These are phyloP conservation scores for Xylariaceae sp. DNA, from an alignment of 2,329 filamentous ascomycete species.

Conservation along the genomic window DNA sequence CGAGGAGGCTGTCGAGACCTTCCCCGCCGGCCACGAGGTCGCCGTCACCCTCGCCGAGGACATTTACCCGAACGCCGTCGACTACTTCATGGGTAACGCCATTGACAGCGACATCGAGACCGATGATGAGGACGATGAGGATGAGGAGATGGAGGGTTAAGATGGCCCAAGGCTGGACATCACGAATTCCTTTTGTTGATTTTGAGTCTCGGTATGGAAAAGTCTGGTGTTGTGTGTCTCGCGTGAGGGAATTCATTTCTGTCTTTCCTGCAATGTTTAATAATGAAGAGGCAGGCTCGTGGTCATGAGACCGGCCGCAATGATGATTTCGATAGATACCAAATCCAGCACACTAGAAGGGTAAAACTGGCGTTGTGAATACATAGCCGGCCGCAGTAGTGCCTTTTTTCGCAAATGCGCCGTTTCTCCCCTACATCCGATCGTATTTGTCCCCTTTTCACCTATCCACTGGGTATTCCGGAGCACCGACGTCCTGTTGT, in stretches of 20 bases:
- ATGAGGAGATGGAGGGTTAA: slow-evolving; percentile 28
- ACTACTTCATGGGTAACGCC: slow-evolving; percentile 27
- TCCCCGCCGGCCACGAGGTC: slow-evolving; percentile 28
- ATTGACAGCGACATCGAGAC: slow-evolving; percentile 27
- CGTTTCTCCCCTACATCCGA: too few relatives aligned
- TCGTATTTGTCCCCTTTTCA: too few relatives aligned
- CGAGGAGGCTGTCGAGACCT: slow-evolving; percentile 31
- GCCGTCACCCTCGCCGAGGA: slow-evolving; percentile 28
- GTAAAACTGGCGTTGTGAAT: slow-evolving; percentile 7
- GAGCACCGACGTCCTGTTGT: too few relatives aligned
- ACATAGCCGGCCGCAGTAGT: slow-evolving; percentile 1
- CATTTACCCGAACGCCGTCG: slow-evolving; percentile 27
- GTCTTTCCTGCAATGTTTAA: slow-evolving; percentile 12
- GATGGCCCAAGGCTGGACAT: neutral
- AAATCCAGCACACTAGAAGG: slow-evolving; percentile 15
- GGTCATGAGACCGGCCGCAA: slow-evolving; percentile 12
- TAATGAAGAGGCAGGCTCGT: slow-evolving; percentile 12
- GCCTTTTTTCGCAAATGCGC: neutral
- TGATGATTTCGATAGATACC: slow-evolving; percentile 23
- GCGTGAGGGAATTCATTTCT: neutral
- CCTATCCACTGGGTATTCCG: too few relatives aligned
- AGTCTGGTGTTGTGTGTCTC: slow-evolving; percentile 1
- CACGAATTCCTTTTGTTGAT: slow-evolving; percentile 10
- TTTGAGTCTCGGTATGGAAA: slow-evolving; percentile 16
- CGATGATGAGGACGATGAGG: slow-evolving; percentile 27